Evolutionary conservation across 495 filamentous ascomycete species (phyloP), one percentile per base, ranked within the genome.

Genomic region (Aspergillus sclerotioniger): DNA sequence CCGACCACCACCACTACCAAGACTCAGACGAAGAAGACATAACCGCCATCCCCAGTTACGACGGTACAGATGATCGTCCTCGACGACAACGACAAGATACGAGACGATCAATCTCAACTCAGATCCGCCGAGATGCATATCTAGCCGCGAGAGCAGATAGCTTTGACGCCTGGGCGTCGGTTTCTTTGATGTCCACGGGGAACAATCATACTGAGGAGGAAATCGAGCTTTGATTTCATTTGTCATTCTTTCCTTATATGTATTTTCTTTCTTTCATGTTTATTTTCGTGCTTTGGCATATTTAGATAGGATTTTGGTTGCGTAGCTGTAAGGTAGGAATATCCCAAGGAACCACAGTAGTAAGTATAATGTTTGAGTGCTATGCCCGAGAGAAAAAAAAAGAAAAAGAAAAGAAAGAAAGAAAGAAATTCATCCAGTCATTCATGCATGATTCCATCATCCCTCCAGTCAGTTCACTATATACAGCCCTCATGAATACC

Each of bases 181-280:
- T 78, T 17, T 68, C 76, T 15, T 64, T 82, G 29, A 61, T 80
- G 47, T 83, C 81, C 28, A 73, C 76, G 12, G 71, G 71, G 13
- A 64, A 73, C 58, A 76, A 78, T 56, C 80, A 82, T 61, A 65
- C 71, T 0, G 73, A 79, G 50, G 71, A 73, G 52, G 81, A 82
- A 63, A 56, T 73, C 49, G 81, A 84, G 56, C 60, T 84, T n/a
- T 82, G 58, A 69, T 41, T 39, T 53, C 39, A 3, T 8, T 54
- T 2, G 31, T 12, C n/a, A n/a, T 12, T 25, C 8, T 0, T 49
- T 41, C 10, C n/a, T 25, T 29, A 12, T 16, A n/a, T n/a, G n/a
- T 6, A 15, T 45, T 45, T n/a, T 45, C 1, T n/a, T n/a, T n/a
- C n/a, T n/a, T n/a, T n/a, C n/a, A 45, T 45, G 41, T n/a, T 15